These are phyloP conservation scores for Litsea cubeba DNA, from an alignment of 164 flowering plant genomes.

Conservation along the genomic window DNA sequence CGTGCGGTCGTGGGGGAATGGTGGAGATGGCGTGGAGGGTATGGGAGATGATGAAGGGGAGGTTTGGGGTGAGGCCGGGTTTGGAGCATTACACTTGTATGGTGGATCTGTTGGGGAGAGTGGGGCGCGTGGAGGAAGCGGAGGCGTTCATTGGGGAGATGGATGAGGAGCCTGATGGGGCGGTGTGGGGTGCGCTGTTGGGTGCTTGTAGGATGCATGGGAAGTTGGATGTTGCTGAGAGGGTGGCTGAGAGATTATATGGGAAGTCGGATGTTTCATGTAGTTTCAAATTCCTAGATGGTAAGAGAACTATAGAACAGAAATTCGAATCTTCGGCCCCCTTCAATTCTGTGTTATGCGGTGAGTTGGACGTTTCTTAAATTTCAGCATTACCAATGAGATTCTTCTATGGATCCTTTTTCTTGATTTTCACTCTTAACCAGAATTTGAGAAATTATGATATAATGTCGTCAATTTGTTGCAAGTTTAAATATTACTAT, in stretches of 20 bases:
- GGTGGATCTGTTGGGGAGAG: slow-evolving; percentile 15
- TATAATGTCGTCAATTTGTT: too few relatives aligned
- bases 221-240: slow-evolving; percentile 8
- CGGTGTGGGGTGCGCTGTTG: slow-evolving; percentile 12
- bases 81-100: slow-evolving; percentile 20
- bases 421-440: too few relatives aligned
- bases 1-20: slow-evolving; percentile 14
- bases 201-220: slow-evolving; percentile 11
- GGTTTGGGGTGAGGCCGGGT: slow-evolving; percentile 7
- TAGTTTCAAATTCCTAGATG: too few relatives aligned
- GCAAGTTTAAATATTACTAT: too few relatives aligned
- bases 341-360: too few relatives aligned
- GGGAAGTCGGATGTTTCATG: neutral
- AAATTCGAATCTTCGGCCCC: too few relatives aligned
- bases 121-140: slow-evolving; percentile 12
- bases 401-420: too few relatives aligned
- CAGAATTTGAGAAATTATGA: too few relatives aligned
- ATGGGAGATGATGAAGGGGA: slow-evolving; percentile 12
- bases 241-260: slow-evolving; percentile 1
- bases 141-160: slow-evolving; percentile 10
- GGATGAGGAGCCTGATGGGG: slow-evolving; percentile 10
- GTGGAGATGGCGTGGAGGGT: slow-evolving; percentile 7
- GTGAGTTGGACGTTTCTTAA: too few relatives aligned
- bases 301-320: too few relatives aligned
- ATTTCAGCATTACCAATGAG: too few relatives aligned